Percentiles rank a stretch among this genome's conserved stretches.
phyloP scores from a whole-genome alignment of 23 red algal genomes.

The Chondrus crispus region DNA sequence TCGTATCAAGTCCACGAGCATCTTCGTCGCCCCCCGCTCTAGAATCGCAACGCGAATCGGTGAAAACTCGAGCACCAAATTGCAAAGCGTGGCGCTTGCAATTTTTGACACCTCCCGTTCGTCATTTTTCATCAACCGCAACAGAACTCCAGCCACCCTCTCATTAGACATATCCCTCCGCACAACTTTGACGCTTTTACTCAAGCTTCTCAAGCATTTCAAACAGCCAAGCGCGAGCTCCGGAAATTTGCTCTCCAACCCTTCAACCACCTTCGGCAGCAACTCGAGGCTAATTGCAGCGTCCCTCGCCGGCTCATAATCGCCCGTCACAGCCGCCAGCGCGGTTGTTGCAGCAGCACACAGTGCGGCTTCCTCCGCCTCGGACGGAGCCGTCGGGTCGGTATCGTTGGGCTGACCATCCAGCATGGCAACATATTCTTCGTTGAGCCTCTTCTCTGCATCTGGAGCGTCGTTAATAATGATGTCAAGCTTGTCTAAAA shows the following conservation, averaged over 20 bases:
- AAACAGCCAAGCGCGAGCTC: slow-evolving; percentile 25
- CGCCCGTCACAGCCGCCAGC: slow-evolving; percentile 12
- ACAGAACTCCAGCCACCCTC: slow-evolving; percentile 2
- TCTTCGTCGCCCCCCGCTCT: background rate
- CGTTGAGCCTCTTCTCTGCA: no score
- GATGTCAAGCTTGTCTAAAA: no score
- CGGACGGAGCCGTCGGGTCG: no score
- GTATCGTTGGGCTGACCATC: no score
- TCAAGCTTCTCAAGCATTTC: slow-evolving; percentile 42
- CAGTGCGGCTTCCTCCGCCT: background rate
- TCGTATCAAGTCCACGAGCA: slow-evolving; percentile 16
- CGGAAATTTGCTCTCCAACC: background rate
- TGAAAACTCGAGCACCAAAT: slow-evolving; percentile 62
- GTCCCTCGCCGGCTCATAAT: slow-evolving; percentile 30
- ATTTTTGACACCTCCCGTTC: slow-evolving; percentile 1
- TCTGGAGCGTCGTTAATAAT: no score
- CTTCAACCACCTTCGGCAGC: slow-evolving; percentile 24
- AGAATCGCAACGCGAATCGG: slow-evolving; percentile 41
- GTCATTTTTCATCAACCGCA: background rate
- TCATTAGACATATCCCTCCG: slow-evolving; percentile 41
- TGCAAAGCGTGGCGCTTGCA: slow-evolving; percentile 56
- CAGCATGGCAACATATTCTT: no score
- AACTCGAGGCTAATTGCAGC: slow-evolving; percentile 5
- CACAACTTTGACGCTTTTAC: slow-evolving; percentile 61
- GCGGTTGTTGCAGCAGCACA: slow-evolving; percentile 19